Evolutionary conservation across 768 basidiomycete genomes (phyloP).

Genomic region (Cyclocybe aegerita): DNA sequence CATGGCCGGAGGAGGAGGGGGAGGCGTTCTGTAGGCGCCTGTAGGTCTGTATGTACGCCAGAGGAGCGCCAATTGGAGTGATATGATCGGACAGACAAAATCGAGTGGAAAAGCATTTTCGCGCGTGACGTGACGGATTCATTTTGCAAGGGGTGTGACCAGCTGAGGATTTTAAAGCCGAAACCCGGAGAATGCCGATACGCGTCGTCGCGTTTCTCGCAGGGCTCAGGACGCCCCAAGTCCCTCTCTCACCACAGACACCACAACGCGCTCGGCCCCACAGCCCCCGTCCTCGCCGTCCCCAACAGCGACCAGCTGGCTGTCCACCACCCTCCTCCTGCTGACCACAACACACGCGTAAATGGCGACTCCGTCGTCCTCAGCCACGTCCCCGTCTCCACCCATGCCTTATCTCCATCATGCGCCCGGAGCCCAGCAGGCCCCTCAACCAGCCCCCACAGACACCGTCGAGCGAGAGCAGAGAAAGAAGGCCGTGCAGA

Average conservation of each 20-base stretch:
- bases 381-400: conserved; percentile 81
- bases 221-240: conserved; percentile 27
- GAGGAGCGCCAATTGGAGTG: too few species aligned
- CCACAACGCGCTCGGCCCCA: conserved; percentile 22
- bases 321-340: conserved; percentile 31
- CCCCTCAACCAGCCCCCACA: conserved; percentile 34
- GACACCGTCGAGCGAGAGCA: conserved; percentile 51
- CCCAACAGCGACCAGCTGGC: conserved; percentile 36
- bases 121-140: conserved; percentile 10
- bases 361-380: conserved; percentile 82
- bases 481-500: conserved; percentile 67
- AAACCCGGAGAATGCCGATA: conserved; percentile 50
- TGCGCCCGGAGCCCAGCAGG: conserved; percentile 37
- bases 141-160: conserved; percentile 21
- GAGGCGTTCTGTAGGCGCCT: neutral
- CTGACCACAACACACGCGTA: conserved; percentile 36
- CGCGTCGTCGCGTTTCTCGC: conserved; percentile 53
- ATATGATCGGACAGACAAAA: conserved; percentile 1
- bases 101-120: conserved; percentile 5
- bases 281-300: conserved; percentile 25
- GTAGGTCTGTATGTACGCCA: neutral
- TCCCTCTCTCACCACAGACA: conserved; percentile 30
- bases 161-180: conserved; percentile 35
- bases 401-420: conserved; percentile 61
- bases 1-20: neutral